Evolutionary conservation across 208 protist genomes (phyloP).

Genomic region (Trypanosoma lewisi): DNA sequence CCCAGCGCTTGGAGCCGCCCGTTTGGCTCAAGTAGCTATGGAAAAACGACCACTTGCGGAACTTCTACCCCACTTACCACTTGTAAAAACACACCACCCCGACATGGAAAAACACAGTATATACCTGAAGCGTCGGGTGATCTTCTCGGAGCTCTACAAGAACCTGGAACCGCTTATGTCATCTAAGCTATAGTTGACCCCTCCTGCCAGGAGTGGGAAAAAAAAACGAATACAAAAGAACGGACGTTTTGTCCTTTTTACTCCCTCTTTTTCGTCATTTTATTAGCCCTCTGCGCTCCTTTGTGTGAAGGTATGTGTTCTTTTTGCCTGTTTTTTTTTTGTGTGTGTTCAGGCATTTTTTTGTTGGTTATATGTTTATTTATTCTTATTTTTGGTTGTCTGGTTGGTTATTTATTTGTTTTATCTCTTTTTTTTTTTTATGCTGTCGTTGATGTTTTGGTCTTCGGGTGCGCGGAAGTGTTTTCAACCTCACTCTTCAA

Average conservation of each 20-base stretch:
- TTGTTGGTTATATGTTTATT: not conserved
- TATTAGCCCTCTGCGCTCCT: too few relatives aligned
- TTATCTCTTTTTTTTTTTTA: too few relatives aligned
- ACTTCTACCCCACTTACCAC: constrained; percentile 42
- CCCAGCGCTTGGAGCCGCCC: constrained; percentile 57
- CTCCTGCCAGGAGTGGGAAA: not conserved
- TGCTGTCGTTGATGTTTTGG: not conserved
- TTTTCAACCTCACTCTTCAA: too few relatives aligned
- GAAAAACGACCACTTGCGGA: constrained; percentile 53
- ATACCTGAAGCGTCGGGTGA: constrained; percentile 48
- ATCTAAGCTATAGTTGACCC: constrained; percentile 38
- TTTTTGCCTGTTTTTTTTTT: constrained; percentile 15
- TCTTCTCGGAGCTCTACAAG: constrained; percentile 66
- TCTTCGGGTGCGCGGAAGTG: too few relatives aligned
- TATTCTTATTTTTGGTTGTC: not conserved
- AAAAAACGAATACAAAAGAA: not conserved
- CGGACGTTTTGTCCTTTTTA: not conserved
- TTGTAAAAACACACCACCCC: constrained; percentile 61
- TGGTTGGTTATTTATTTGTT: constrained; percentile 9
- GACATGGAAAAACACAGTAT: constrained; percentile 48
- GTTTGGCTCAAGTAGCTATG: constrained; percentile 66
- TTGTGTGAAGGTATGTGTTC: too few relatives aligned
- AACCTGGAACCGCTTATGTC: constrained; percentile 57
- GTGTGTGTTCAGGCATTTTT: not conserved
- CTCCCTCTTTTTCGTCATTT: too few relatives aligned